Base-by-base conservation (phyloP, 148 eudicot species). In the Oxyria digyna region DNA sequence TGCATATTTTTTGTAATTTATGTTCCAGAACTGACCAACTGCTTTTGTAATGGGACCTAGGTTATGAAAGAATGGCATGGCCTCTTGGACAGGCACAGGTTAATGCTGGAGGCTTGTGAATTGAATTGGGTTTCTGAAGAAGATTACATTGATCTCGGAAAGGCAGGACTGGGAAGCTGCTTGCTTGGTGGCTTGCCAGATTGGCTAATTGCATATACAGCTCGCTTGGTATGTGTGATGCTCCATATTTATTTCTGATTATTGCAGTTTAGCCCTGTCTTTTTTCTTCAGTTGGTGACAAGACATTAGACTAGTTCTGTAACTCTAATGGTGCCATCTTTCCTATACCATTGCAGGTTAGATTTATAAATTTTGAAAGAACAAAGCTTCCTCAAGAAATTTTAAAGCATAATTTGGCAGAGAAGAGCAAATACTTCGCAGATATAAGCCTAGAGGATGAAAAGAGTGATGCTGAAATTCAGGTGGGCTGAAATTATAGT, bases 151-250 rank as follows among this genome's bases (percentile, higher is more conserved):
- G 97, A 90, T 15, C 74, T 94, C 76, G 82, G 90, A 48, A 94
- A 74, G 79, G 98, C 97, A 73, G 98, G 98, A 52, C 78, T 90
- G 69, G 98, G 96, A 40, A 83, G 89, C 81, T 94, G 98, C 80
- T 82, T 94, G 79, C 95, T 94, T 78, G 92, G 85, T 57, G 98
- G 92, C 64, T 75, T 93, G 75, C 98, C 98, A 73, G 95, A 93
- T 81, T 93, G 98, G 98, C 80, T 94, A 71, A 71, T 94, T 76
- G 97, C 98, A 33, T 94, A 94, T 75, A 80, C 98, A 20, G 97
- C 97, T 65, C 90, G 96, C 62, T 76, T 94, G 92, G 98, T 94
- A 78, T 40, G 67, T 71, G 52, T 37, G 69, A 54, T 67, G 27
- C 71, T 72, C 40, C 35, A 14, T 71, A 11, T 33, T 8, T 65